Percentiles rank a stretch among this genome's conserved stretches.
These are phyloP conservation scores for Dioszegia aurantiaca DNA, from an alignment of 768 basidiomycete genomes.

Conservation along the genomic window DNA sequence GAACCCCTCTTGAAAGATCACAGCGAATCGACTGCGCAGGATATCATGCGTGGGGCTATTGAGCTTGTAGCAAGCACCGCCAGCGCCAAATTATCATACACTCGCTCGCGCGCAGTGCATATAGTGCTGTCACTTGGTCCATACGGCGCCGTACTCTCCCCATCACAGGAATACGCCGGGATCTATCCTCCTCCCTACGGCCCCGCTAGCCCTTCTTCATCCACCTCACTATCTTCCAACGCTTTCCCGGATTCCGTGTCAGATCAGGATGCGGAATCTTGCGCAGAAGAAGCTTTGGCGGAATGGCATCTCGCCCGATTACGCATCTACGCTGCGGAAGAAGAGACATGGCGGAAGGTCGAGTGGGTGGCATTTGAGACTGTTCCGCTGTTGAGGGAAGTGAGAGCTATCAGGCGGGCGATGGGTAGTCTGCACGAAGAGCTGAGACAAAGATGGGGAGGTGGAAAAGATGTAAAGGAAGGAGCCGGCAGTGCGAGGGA, in stretches of 20 bases:
- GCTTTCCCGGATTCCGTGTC: constrained; percentile 17
- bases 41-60: constrained; percentile 19
- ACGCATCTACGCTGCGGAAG: constrained; percentile 58
- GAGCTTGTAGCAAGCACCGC: constrained; percentile 17
- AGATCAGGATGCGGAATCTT: constrained; percentile 8
- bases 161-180: constrained; percentile 68
- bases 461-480: background rate
- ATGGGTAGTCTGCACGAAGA: constrained; percentile 55
- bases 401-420: constrained; percentile 64
- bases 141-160: constrained; percentile 65
- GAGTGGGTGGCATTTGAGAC: constrained; percentile 76
- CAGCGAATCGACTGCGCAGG: constrained; percentile 24
- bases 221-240: constrained; percentile 6
- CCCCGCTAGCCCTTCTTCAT: constrained; percentile 50
- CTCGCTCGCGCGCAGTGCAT: no score
- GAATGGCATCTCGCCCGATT: constrained; percentile 67
- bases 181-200: constrained; percentile 74
- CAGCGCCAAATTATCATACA: no score
- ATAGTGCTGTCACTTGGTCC: constrained; percentile 73
- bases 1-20: constrained; percentile 10
- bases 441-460: constrained; percentile 19
- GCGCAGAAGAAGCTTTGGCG: constrained; percentile 56
- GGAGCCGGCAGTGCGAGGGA: background rate
- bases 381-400: constrained; percentile 65
- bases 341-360: constrained; percentile 58